These are phyloP conservation scores for Sonneratia alba DNA, from an alignment of 345 rosid genomes.

Conservation along the genomic window DNA sequence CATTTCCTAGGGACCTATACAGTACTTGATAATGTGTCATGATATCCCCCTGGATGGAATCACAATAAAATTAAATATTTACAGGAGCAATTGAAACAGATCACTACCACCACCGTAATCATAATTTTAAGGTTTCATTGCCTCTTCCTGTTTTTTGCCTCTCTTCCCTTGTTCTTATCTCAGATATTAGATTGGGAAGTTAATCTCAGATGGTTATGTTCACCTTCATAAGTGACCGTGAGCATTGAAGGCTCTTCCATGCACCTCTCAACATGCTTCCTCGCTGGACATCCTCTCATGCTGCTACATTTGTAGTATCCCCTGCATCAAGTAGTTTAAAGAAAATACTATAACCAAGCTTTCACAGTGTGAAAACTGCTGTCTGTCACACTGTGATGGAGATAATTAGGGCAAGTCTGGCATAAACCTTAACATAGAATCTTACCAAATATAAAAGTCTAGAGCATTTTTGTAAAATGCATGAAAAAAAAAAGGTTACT, in stretches of 20 bases:
- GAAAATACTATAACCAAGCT: not conserved
- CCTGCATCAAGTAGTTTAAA: constrained; percentile 30
- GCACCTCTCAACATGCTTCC: constrained; percentile 98
- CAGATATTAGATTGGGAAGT: constrained; percentile 61
- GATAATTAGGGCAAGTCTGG: not conserved
- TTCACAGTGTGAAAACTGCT: not conserved
- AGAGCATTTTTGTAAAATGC: not conserved
- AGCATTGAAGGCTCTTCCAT: constrained; percentile 91
- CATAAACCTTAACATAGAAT: not conserved
- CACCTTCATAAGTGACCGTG: constrained; percentile 89
- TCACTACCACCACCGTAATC: not conserved
- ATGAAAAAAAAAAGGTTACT: not conserved
- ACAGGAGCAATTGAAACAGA: constrained; percentile 36
- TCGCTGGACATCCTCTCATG: constrained; percentile 97
- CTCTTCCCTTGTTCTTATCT: not conserved
- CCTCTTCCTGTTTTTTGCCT: constrained; percentile 1
- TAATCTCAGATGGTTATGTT: constrained; percentile 71
- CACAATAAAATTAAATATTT: constrained; percentile 29
- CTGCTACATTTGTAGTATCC: constrained; percentile 98
- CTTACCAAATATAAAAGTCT: not conserved
- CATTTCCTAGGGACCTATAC: not conserved
- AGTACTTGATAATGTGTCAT: not conserved
- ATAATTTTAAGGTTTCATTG: constrained; percentile 3
- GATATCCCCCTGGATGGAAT: not conserved
- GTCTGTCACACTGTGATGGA: not conserved